Evolutionary conservation across 495 filamentous ascomycete species (phyloP), one percentile per base, ranked within the genome.

Genomic region (Aspergillus hancockii): DNA sequence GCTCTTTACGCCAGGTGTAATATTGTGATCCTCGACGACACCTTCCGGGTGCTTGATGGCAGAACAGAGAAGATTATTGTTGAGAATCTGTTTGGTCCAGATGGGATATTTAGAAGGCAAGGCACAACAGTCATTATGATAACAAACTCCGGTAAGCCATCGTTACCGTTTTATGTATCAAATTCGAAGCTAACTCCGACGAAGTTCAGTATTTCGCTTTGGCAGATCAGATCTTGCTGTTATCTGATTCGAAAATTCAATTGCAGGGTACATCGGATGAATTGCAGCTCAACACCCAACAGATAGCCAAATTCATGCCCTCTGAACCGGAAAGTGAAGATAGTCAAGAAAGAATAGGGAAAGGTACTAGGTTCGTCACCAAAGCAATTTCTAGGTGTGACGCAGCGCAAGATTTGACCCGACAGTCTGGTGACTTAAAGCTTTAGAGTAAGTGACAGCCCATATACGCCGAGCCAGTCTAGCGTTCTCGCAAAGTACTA

Each of bases 31-130:
- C 60, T 81, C 10, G 79, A 81, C 52, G 77, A 85, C 57, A 64
- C 79, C 5, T 75, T 84, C 19, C 81, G 73, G 59, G 80, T 70
- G 0, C 65, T 83, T n/a, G 81, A 84, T 59, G 63, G 70, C 0
- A 63, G 71, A 41, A 78, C 77, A 8, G 36, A 40, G 36, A 40
- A 40, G 36, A 40, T 9, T 5, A 71, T 84, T 0, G 77, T 79
- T 43, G 59, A 71, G 0, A 70, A 68, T 18, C 66, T 83, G 1
- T 76, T 83, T 25, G 72, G 78, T 2, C 56, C 55, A 4, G 57
- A 67, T 12, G 76, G 77, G 10, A 52, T 83, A 0, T 59, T 81
- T 5, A 67, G 34, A 19, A 60, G 66, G 30, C 64, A 67, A 30
- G 21, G 23, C 1, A 61, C 38, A 8, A 64, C 62, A 23, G 54